Conservation (phyloP, 331 rosid genomes). For the Phaseolus coccineus region DNA sequence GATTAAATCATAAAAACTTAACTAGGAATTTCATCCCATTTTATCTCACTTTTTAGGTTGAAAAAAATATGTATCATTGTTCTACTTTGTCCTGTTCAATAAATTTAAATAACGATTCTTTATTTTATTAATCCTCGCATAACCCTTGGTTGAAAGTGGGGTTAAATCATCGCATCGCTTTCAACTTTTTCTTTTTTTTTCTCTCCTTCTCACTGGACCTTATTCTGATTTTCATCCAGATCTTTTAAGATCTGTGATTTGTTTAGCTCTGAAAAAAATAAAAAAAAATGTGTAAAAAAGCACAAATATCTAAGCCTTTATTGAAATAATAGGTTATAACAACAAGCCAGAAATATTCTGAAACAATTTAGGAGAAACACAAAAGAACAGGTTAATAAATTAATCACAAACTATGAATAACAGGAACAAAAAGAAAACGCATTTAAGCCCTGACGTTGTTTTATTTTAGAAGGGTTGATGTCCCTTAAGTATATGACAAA, state of each 20-base stretch:
- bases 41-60: background rate
- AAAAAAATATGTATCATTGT: background rate
- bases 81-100: background rate
- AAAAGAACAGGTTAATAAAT: no score
- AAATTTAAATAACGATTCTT: background rate
- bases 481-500: background rate
- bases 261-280: background rate
- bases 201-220: background rate
- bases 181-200: background rate
- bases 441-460: no score
- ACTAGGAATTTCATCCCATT: background rate
- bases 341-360: no score
- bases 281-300: background rate
- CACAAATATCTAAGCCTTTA: no score
- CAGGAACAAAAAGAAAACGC: no score
- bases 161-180: background rate
- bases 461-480: background rate
- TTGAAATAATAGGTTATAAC: no score
- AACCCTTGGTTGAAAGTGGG: background rate
- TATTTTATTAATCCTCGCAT: background rate
- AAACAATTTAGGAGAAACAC: no score
- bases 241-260: background rate
- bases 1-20: background rate
- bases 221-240: background rate
- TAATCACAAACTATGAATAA: no score